Percentiles rank a stretch among this genome's conserved stretches.
Conservation (phyloP, 495 filamentous ascomycete species). For the Poronia punctata region DNA sequence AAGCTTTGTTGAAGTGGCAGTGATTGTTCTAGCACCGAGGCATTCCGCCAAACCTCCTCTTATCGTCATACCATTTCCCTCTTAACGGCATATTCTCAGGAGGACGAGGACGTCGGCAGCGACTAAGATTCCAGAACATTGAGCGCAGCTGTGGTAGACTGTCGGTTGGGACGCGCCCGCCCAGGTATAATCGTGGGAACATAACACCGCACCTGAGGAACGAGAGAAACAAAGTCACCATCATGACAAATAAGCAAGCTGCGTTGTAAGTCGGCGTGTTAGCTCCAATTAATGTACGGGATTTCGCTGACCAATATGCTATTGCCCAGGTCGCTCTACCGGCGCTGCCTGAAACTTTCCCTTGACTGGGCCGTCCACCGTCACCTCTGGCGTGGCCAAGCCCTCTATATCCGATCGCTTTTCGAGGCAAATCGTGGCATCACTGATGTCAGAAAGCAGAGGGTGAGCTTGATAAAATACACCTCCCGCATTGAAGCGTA, state of each 20-base stretch:
- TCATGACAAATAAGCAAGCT: constrained; percentile 40
- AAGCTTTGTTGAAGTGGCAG: too few relatives aligned
- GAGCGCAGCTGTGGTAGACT: neutral
- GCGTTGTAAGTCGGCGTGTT: constrained; percentile 43
- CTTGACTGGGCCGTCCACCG: constrained; percentile 93
- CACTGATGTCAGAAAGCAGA: constrained; percentile 77
- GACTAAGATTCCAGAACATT: too few relatives aligned
- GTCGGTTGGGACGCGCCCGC: constrained; percentile 1
- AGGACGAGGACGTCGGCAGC: too few relatives aligned
- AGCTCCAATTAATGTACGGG: too few relatives aligned
- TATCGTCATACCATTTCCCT: too few relatives aligned
- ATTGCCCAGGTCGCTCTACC: constrained; percentile 72
- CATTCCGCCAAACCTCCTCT: too few relatives aligned
- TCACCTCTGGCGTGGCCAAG: constrained; percentile 87
- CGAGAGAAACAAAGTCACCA: constrained; percentile 18
- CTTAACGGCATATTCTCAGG: too few relatives aligned
- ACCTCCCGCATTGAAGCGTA: too few relatives aligned
- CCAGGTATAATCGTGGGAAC: neutral
- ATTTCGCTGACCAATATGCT: constrained; percentile 12
- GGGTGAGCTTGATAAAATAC: constrained; percentile 58
- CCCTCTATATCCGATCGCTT: constrained; percentile 87
- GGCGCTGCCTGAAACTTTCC: constrained; percentile 83
- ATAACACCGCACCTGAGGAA: constrained; percentile 2
- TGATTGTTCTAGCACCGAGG: too few relatives aligned
- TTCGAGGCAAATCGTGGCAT: constrained; percentile 92